These are phyloP conservation scores for Scheffersomyces illinoinensis DNA, from an alignment of 1,139 yeast species.

Conservation along the genomic window DNA sequence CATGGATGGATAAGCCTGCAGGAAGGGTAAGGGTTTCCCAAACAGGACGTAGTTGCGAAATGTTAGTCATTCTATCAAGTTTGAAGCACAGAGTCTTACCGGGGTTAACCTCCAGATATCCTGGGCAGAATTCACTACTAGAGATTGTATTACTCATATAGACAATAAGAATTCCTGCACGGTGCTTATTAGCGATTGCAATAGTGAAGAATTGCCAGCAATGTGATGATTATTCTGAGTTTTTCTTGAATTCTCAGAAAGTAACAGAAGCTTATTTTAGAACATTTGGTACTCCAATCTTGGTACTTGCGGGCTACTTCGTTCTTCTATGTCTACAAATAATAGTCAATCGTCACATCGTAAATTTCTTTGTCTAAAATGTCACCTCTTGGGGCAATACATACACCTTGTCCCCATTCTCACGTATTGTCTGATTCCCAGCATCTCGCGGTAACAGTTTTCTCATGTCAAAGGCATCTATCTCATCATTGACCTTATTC, in stretches of 20 bases:
- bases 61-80: neutral
- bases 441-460: constrained; percentile 60
- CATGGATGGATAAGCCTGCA: neutral
- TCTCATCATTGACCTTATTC: constrained; percentile 54
- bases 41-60: neutral
- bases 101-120: neutral
- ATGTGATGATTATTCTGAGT: neutral
- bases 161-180: neutral
- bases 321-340: neutral
- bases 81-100: neutral
- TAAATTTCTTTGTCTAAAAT: constrained; percentile 26
- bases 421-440: constrained; percentile 50
- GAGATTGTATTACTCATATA: neutral
- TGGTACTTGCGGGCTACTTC: neutral
- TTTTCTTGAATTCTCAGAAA: too few species aligned
- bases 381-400: constrained; percentile 64
- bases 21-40: constrained; percentile 2
- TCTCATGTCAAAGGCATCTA: constrained; percentile 90
- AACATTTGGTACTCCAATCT: too few species aligned
- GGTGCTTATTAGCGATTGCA: neutral
- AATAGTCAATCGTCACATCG: neutral
- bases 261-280: neutral
- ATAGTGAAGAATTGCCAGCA: neutral
- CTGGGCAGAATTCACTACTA: neutral
- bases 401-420: constrained; percentile 56